Conservation (phyloP, 768 basidiomycete species). For the Mycena capillaripes region DNA sequence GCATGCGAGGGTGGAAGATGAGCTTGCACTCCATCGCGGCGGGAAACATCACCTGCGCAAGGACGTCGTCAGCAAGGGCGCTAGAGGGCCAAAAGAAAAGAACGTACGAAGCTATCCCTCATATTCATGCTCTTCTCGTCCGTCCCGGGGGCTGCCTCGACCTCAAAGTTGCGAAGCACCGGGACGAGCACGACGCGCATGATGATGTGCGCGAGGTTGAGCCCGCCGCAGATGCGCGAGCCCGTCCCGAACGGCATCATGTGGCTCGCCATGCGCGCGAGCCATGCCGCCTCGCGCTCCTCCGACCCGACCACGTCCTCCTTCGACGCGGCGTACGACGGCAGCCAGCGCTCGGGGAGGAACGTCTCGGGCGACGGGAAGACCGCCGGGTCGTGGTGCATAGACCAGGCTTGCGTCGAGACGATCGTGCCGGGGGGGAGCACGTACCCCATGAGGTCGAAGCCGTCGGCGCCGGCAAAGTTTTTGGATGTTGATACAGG, state of each 20-base stretch:
- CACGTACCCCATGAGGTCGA: slow-evolving; percentile 85
- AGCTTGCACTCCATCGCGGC: slow-evolving; percentile 85
- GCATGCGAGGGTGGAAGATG: slow-evolving; percentile 66
- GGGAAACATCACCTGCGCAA: slow-evolving; percentile 78
- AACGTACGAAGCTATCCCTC: slow-evolving; percentile 83
- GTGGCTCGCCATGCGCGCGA: slow-evolving; percentile 73
- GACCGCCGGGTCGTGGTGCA: slow-evolving; percentile 79
- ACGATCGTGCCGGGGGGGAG: slow-evolving; percentile 86
- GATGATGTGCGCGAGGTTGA: slow-evolving; percentile 81
- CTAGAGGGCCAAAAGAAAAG: slow-evolving; percentile 4
- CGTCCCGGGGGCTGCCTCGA: slow-evolving; percentile 77
- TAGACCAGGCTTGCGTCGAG: slow-evolving; percentile 87
- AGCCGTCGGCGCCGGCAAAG: slow-evolving; percentile 69
- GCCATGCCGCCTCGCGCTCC: slow-evolving; percentile 64
- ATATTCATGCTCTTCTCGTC: slow-evolving; percentile 84
- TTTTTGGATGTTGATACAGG: slow-evolving; percentile 69
- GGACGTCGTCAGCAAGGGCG: neutral
- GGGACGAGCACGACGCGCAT: slow-evolving; percentile 71
- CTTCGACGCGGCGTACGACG: slow-evolving; percentile 42
- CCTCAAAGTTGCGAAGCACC: slow-evolving; percentile 76
- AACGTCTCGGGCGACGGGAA: slow-evolving; percentile 85
- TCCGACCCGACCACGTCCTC: slow-evolving; percentile 38
- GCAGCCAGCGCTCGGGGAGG: slow-evolving; percentile 85
- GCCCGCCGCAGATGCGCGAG: slow-evolving; percentile 80
- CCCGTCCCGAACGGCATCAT: slow-evolving; percentile 89